Evolutionary conservation across 2,329 filamentous ascomycete species (phyloP).

Genomic region (Thermomyces lanuginosus): DNA sequence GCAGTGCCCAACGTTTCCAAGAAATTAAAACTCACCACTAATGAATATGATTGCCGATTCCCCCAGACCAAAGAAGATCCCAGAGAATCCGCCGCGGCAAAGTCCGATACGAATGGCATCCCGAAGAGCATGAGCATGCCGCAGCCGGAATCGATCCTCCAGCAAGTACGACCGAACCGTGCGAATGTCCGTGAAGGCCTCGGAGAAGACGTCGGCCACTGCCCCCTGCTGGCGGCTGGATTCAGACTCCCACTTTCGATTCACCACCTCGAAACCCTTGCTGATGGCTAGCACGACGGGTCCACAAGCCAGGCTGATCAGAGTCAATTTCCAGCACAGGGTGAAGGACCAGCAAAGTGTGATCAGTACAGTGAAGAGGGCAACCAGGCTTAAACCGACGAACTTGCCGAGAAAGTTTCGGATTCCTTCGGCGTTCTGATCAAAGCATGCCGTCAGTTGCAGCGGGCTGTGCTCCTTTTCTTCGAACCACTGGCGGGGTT

Average conservation of each 20-base stretch:
- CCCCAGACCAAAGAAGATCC: slow-evolving; percentile 60
- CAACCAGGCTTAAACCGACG: slow-evolving; percentile 50
- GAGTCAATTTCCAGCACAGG: slow-evolving; percentile 63
- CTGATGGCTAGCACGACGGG: slow-evolving; percentile 54
- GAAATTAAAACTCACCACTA: slow-evolving; percentile 28
- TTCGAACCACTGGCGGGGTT: slow-evolving; percentile 68
- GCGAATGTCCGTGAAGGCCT: slow-evolving; percentile 63
- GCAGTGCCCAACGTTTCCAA: too few species aligned
- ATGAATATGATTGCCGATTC: slow-evolving; percentile 57
- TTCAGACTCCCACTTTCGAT: slow-evolving; percentile 53
- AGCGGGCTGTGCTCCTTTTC: slow-evolving; percentile 46
- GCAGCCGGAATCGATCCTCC: slow-evolving; percentile 52
- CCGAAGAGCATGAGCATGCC: slow-evolving; percentile 39
- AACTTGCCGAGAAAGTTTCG: slow-evolving; percentile 67
- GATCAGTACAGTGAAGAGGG: slow-evolving; percentile 49
- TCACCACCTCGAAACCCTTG: slow-evolving; percentile 47
- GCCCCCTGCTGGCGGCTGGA: slow-evolving; percentile 48
- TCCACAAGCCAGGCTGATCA: slow-evolving; percentile 54
- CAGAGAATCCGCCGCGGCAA: slow-evolving; percentile 49
- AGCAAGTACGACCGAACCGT: slow-evolving; percentile 61
- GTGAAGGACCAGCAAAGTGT: slow-evolving; percentile 58
- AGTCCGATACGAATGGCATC: slow-evolving; percentile 45
- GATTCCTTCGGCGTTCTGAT: slow-evolving; percentile 76
- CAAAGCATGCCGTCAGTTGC: slow-evolving; percentile 53
- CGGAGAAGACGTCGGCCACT: slow-evolving; percentile 22